These are phyloP conservation scores for Pseudocercospora musae DNA, from an alignment of 2,329 filamentous ascomycete genomes.

Conservation along the genomic window DNA sequence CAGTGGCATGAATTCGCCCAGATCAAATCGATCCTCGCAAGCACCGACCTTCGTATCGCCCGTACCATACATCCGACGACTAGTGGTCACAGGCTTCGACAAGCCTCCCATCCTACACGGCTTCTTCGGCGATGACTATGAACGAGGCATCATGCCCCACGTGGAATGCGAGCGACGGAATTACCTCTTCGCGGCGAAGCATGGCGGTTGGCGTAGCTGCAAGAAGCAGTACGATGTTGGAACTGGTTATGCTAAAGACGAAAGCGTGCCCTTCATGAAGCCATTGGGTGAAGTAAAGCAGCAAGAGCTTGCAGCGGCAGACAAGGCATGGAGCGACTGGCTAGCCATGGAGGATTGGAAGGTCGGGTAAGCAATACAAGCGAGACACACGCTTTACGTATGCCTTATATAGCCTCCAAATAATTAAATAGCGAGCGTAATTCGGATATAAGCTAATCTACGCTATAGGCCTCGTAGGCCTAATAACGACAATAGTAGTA, in stretches of 20 bases:
- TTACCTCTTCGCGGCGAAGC: slow-evolving; percentile 93
- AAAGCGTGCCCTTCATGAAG: slow-evolving; percentile 81
- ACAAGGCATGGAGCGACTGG: slow-evolving; percentile 90
- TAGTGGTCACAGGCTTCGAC: slow-evolving; percentile 90
- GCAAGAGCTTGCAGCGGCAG: slow-evolving; percentile 76
- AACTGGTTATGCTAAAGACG: slow-evolving; percentile 62
- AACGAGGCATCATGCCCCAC: slow-evolving; percentile 71
- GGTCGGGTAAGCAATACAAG: slow-evolving; percentile 56
- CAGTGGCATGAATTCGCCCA: slow-evolving; percentile 37
- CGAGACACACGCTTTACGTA: slow-evolving; percentile 51
- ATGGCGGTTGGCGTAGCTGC: slow-evolving; percentile 81
- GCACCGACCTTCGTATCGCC: slow-evolving; percentile 58
- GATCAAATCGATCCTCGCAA: slow-evolving; percentile 26
- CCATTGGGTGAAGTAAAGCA: slow-evolving; percentile 70
- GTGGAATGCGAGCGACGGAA: slow-evolving; percentile 90
- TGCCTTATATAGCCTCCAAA: slow-evolving; percentile 54
- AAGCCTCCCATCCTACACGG: slow-evolving; percentile 81
- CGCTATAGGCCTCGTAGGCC: too few species aligned
- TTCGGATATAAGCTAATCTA: too few species aligned
- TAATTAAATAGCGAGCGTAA: too few species aligned
- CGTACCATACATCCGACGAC: slow-evolving; percentile 82
- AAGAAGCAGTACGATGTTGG: slow-evolving; percentile 77
- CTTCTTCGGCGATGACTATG: slow-evolving; percentile 96
- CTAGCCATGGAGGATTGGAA: slow-evolving; percentile 98
- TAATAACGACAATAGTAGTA: too few species aligned